Conservation (phyloP, 441 rosid species). For the Pelargonium fulgidum region DNA sequence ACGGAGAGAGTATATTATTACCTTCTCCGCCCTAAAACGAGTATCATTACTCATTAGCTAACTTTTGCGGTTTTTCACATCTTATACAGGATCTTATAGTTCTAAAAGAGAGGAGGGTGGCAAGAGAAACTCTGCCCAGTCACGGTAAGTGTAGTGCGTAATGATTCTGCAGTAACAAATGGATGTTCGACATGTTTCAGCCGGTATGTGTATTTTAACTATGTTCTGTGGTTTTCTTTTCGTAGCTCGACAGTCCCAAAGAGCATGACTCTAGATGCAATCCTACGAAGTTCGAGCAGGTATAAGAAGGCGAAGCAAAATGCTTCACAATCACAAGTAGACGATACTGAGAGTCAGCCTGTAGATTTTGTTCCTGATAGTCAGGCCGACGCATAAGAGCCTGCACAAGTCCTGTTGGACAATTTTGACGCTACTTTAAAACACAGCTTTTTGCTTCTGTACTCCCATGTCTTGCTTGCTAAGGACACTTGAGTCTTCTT, state of each 20-base stretch:
- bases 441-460: background rate
- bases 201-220: background rate
- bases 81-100: constrained; percentile 27
- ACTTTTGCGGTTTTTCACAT: background rate
- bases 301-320: constrained; percentile 48
- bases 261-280: constrained; percentile 31
- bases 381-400: constrained; percentile 19
- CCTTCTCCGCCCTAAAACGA: background rate
- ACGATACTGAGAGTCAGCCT: constrained; percentile 37
- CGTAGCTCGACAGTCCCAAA: constrained; percentile 26
- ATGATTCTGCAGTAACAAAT: background rate
- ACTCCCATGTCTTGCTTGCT: background rate
- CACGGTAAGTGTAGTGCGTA: background rate
- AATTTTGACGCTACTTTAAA: too few relatives aligned
- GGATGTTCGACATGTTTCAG: background rate
- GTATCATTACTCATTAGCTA: background rate
- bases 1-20: background rate
- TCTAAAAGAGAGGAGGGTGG: constrained; percentile 21
- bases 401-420: background rate
- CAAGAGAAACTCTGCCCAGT: background rate
- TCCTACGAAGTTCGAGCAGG: constrained; percentile 42
- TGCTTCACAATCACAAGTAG: constrained; percentile 33
- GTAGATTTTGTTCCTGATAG: constrained; percentile 45
- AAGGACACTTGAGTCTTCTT: too few relatives aligned
- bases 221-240: background rate